Conservation (phyloP, 306 rosid species). For the Quercus agrifolia region DNA sequence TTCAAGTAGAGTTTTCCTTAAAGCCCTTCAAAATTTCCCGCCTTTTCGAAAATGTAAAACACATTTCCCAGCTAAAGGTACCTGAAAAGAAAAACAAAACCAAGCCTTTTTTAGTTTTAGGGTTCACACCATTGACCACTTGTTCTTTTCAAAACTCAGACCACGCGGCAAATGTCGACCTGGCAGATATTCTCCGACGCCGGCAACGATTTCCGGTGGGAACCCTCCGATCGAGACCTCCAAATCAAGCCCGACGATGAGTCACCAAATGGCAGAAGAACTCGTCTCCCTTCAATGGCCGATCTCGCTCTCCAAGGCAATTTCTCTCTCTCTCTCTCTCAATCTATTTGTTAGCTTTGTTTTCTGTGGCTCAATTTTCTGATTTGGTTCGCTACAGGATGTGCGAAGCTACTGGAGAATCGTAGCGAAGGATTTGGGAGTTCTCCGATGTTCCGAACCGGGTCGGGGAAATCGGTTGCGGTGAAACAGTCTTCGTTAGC, state of each 20-base stretch:
- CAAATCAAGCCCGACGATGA: slow-evolving; percentile 9
- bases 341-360: neutral
- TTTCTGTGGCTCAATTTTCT: neutral
- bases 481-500: slow-evolving; percentile 47
- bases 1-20: too few relatives aligned
- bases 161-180: slow-evolving; percentile 29
- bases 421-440: slow-evolving; percentile 7
- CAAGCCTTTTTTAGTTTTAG: too few relatives aligned
- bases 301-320: slow-evolving; percentile 45
- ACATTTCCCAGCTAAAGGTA: too few relatives aligned
- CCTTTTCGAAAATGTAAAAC: neutral
- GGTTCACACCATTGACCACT: neutral
- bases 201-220: slow-evolving; percentile 36
- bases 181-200: slow-evolving; percentile 35
- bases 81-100: too few relatives aligned
- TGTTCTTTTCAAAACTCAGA: neutral
- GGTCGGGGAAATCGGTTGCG: slow-evolving; percentile 37
- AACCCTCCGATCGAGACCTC: slow-evolving; percentile 6
- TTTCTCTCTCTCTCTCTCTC: neutral
- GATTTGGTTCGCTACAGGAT: slow-evolving; percentile 22
- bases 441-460: slow-evolving; percentile 44
- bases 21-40: neutral
- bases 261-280: neutral
- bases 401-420: slow-evolving; percentile 40
- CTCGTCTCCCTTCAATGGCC: slow-evolving; percentile 48